Evolutionary conservation across 176 grass and related monocot species (phyloP).

Genomic region (Oryza meyeriana): DNA sequence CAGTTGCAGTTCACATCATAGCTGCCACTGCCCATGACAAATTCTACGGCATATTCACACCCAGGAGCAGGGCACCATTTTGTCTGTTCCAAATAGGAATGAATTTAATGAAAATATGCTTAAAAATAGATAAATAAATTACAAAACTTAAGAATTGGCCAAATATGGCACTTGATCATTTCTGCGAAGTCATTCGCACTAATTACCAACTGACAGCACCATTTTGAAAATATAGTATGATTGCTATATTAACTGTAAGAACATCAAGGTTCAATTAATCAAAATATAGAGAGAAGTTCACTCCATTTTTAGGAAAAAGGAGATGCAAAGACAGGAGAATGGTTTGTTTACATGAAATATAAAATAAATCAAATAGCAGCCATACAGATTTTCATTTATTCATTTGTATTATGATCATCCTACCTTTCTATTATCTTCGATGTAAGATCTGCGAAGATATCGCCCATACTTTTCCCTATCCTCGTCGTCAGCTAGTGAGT

Average conservation of each 20-base stretch:
- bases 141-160: neutral
- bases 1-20: constrained; percentile 95
- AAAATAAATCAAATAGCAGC: constrained; percentile 14
- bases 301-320: neutral
- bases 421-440: constrained; percentile 99
- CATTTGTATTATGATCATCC: neutral
- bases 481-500: constrained; percentile 56
- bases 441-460: constrained; percentile 93
- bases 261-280: neutral
- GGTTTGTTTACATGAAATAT: neutral
- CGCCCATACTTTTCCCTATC: constrained; percentile 83
- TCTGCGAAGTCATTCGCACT: neutral
- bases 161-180: constrained; percentile 11
- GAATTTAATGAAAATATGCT: constrained; percentile 24
- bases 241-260: neutral
- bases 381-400: constrained; percentile 3
- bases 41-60: constrained; percentile 95
- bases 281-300: neutral
- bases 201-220: constrained; percentile 8
- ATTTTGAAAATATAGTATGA: neutral
- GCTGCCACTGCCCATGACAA: constrained; percentile 87
- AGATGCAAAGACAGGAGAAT: neutral
- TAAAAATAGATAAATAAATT: neutral
- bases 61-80: constrained; percentile 99
- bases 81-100: constrained; percentile 60